Conservation (phyloP, 495 filamentous ascomycete species). For the Apiosordaria backusii region DNA sequence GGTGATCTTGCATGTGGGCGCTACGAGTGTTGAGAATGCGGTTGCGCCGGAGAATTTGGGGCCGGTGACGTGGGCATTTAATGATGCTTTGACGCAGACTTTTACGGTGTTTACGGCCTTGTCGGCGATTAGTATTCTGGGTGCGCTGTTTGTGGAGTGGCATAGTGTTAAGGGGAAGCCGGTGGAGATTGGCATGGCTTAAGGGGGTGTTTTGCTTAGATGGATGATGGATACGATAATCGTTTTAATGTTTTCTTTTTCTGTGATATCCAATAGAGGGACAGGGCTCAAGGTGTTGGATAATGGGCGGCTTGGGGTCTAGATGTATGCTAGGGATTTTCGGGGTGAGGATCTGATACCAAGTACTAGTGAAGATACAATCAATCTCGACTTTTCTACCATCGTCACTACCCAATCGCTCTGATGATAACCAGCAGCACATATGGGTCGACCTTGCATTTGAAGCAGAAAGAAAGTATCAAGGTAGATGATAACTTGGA, state of each 20-base stretch:
- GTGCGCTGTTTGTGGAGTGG: slow-evolving; percentile 66
- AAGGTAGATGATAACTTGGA: too few species aligned
- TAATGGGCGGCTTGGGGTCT: too few species aligned
- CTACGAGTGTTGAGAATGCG: slow-evolving; percentile 57
- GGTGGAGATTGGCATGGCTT: slow-evolving; percentile 59
- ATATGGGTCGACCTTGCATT: too few species aligned
- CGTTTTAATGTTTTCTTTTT: not conserved
- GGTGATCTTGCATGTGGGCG: slow-evolving; percentile 57
- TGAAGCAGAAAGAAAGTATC: too few species aligned
- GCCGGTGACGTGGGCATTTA: slow-evolving; percentile 65
- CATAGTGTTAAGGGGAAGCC: slow-evolving; percentile 81
- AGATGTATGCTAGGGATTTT: too few species aligned
- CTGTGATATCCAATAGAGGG: not conserved
- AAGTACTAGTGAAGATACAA: not conserved
- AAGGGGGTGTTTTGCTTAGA: not conserved
- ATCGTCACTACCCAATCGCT: too few species aligned
- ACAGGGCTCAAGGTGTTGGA: not conserved
- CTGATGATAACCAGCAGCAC: too few species aligned
- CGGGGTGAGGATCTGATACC: not conserved
- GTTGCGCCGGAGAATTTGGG: slow-evolving; percentile 48
- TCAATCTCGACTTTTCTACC: not conserved
- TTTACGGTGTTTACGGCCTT: slow-evolving; percentile 70
- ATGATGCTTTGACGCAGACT: slow-evolving; percentile 59
- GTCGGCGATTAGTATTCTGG: slow-evolving; percentile 58
- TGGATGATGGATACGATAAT: not conserved